Base-by-base conservation (phyloP, 495 filamentous ascomycete species). In the Penicillium waksmanii region DNA sequence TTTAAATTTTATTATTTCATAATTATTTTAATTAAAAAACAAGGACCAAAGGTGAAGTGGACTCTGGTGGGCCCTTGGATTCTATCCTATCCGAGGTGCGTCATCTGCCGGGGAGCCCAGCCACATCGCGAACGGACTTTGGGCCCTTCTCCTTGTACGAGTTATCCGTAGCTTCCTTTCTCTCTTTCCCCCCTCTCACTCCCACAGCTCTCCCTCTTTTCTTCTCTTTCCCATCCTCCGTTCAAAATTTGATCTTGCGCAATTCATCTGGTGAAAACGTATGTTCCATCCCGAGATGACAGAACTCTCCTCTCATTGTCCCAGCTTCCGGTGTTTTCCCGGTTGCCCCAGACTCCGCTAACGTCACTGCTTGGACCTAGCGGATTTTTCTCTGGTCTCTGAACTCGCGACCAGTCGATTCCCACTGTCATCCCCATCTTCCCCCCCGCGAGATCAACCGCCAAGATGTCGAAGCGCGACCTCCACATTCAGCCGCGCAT, bases 401-500 rank as follows among this genome's bases (percentile, higher is more conserved):
- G 23, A 31, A 15, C 31, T 40, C 38, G 19, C 42, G 48, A 53
- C 23, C 17, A 56, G 35, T 46, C 23, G 34, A 31, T 36, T 49
- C 55, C 21, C 34, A 33, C 51, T 47, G 31, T n/a, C 43, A 6
- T 31, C 56, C 78, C 44, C 38, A 35, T 56, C 13, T 50, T 34
- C 52, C 40, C 25, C 49, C 17, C 48, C 23, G 40, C 18, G 52
- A 17, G 55, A 36, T 44, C 25, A 36, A 48, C 62, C 49, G 55
- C 40, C 67, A 73, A 65, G 25, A 75, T 76, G 78, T 70, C 77
- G 52, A 66, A 69, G 42, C 84, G 83, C 78, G 78, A 84, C 64
- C 62, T 77, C 55, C 62, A 79, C 64, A 69, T 90, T 52, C 84
- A 88, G 67, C 91, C 91, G 53, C 83, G 81, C 62, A 85, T 87